Evolutionary conservation across 2,329 filamentous ascomycete genomes (phyloP).

Genomic region (Penicillium sp.): DNA sequence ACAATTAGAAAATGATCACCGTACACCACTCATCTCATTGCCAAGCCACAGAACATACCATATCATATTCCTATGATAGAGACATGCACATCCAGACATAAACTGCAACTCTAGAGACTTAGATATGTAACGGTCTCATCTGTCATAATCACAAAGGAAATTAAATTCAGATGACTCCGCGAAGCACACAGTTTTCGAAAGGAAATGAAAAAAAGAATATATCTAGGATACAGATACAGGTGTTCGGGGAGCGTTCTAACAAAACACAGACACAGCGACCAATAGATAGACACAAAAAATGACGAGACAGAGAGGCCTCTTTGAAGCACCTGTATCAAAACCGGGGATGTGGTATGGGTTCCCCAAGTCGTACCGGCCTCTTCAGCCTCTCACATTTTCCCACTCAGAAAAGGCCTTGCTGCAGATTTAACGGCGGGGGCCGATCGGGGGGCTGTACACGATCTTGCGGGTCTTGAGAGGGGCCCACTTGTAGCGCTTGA

Average conservation of each 20-base stretch:
- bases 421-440: slow-evolving; percentile 37
- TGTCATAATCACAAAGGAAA: slow-evolving; percentile 37
- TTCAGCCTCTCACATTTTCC: slow-evolving; percentile 30
- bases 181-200: slow-evolving; percentile 39
- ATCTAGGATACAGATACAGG: slow-evolving; percentile 47
- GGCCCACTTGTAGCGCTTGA: slow-evolving; percentile 99
- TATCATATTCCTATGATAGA: not conserved
- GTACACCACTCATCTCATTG: not conserved
- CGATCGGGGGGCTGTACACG: slow-evolving; percentile 71
- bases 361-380: slow-evolving; percentile 27
- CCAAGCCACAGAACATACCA: not conserved
- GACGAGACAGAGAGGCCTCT: slow-evolving; percentile 26
- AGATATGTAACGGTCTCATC: not conserved
- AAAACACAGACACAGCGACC: slow-evolving; percentile 35
- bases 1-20: not conserved
- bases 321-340: slow-evolving; percentile 22
- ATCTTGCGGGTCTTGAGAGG: slow-evolving; percentile 95
- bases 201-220: slow-evolving; percentile 36
- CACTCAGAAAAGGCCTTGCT: slow-evolving; percentile 29
- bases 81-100: not conserved
- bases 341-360: slow-evolving; percentile 24
- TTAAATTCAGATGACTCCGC: slow-evolving; percentile 38
- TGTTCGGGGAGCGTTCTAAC: slow-evolving; percentile 40
- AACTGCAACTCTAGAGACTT: not conserved
- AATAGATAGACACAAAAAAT: slow-evolving; percentile 30